A percentile compares a stretch with the other conserved stretches of the same genome.
These are phyloP conservation scores for Posidonia australis DNA, from an alignment of 106 monocot genomes.

Conservation along the genomic window DNA sequence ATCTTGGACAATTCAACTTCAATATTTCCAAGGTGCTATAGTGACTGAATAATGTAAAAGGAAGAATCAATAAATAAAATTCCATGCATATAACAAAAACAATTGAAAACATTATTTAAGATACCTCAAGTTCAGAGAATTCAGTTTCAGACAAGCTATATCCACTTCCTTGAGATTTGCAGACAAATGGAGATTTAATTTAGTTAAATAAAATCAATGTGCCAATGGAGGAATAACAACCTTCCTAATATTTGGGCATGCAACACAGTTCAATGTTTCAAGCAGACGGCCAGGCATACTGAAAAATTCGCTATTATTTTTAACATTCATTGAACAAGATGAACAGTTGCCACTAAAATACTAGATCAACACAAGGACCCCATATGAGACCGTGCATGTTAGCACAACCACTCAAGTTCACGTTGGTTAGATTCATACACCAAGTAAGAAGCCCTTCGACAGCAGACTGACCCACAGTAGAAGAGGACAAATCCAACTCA, in stretches of 20 bases:
- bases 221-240: slow-evolving; percentile 47
- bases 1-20: slow-evolving; percentile 73
- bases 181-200: slow-evolving; percentile 75
- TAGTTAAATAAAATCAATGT: slow-evolving; percentile 46
- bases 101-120: neutral
- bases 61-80: slow-evolving; percentile 10
- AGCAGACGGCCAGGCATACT: slow-evolving; percentile 43
- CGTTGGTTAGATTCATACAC: slow-evolving; percentile 70
- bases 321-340: slow-evolving; percentile 16
- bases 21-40: slow-evolving; percentile 79
- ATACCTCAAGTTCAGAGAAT: slow-evolving; percentile 67
- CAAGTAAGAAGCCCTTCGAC: slow-evolving; percentile 58
- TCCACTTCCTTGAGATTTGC: slow-evolving; percentile 87
- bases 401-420: slow-evolving; percentile 86
- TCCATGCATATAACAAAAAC: neutral
- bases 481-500: slow-evolving; percentile 91
- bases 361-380: slow-evolving; percentile 19
- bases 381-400: slow-evolving; percentile 68
- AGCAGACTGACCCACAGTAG: slow-evolving; percentile 67
- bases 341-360: slow-evolving; percentile 10
- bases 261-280: slow-evolving; percentile 83
- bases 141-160: slow-evolving; percentile 63
- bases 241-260: slow-evolving; percentile 84
- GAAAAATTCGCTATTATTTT: slow-evolving; percentile 1
- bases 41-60: slow-evolving; percentile 41